A percentile compares a stretch with the other conserved stretches of the same genome.
Evolutionary conservation across 106 monocot genomes (phyloP).

Genomic region (Dactylorhiza incarnata): DNA sequence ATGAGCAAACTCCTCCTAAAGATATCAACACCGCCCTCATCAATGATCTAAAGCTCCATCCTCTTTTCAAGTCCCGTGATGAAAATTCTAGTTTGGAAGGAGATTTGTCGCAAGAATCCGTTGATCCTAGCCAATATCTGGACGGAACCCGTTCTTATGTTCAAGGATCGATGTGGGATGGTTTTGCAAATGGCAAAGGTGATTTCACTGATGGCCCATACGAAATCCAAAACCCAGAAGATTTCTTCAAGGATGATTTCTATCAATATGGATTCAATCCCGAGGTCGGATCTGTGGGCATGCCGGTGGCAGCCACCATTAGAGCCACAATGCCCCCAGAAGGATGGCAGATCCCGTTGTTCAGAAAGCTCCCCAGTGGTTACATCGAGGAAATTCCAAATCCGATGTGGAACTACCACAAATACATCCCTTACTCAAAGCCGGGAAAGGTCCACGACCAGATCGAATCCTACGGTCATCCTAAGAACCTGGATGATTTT

Average conservation of each 20-base stretch:
- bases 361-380: conserved; percentile 47
- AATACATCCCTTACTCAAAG: conserved; percentile 89
- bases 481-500: conserved; percentile 85
- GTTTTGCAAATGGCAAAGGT: conserved; percentile 93
- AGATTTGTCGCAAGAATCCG: conserved; percentile 23
- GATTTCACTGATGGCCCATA: conserved; percentile 95
- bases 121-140: conserved; percentile 84
- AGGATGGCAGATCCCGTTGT: conserved; percentile 80
- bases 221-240: conserved; percentile 86
- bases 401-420: conserved; percentile 96
- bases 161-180: conserved; percentile 97
- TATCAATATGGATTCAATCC: conserved; percentile 93
- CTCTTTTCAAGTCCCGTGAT: conserved; percentile 28
- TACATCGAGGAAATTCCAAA: conserved; percentile 81
- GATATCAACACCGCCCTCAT: conserved; percentile 72
- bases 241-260: conserved; percentile 78
- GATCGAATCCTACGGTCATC: conserved; percentile 68
- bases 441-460: conserved; percentile 94
- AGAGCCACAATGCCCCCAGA: conserved; percentile 92
- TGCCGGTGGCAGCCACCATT: conserved; percentile 90
- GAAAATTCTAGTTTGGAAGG: background rate
- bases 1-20: conserved; percentile 86
- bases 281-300: conserved; percentile 87
- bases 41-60: conserved; percentile 69
- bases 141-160: conserved; percentile 90